A percentile compares a stretch with the other conserved stretches of the same genome.
These are phyloP conservation scores for Alternaria brassicicola DNA, from an alignment of 2,329 filamentous ascomycete species.

Conservation along the genomic window DNA sequence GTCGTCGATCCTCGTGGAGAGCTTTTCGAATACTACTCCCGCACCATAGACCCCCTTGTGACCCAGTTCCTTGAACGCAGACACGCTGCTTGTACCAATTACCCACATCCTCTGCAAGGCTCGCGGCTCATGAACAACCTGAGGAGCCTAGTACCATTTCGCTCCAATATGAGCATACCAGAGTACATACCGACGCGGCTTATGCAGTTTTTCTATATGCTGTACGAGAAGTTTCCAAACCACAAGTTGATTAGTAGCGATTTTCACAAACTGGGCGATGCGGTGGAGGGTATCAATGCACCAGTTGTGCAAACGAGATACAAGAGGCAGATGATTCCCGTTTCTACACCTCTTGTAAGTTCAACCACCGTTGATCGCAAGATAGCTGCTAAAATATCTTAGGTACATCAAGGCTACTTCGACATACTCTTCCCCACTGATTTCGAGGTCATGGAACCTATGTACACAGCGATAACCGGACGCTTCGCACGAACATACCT, in stretches of 20 bases:
- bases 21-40: slow-evolving; percentile 92
- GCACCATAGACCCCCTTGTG: slow-evolving; percentile 79
- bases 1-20: slow-evolving; percentile 85
- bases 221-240: slow-evolving; percentile 85
- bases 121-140: slow-evolving; percentile 65
- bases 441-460: slow-evolving; percentile 85
- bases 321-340: slow-evolving; percentile 82
- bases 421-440: slow-evolving; percentile 98
- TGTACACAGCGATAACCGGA: slow-evolving; percentile 92
- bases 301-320: slow-evolving; percentile 97
- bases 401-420: slow-evolving; percentile 98
- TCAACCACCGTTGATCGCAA: neutral
- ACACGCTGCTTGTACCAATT: slow-evolving; percentile 69
- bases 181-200: slow-evolving; percentile 95
- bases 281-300: slow-evolving; percentile 83
- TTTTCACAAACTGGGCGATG: slow-evolving; percentile 84
- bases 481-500: slow-evolving; percentile 84
- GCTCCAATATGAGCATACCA: slow-evolving; percentile 76
- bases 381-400: neutral
- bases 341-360: slow-evolving; percentile 85
- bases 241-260: slow-evolving; percentile 90
- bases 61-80: slow-evolving; percentile 84
- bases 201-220: slow-evolving; percentile 95
- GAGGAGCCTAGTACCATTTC: slow-evolving; percentile 69
- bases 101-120: slow-evolving; percentile 66